A percentile compares a stretch with the other conserved stretches of the same genome.
phyloP scores from a whole-genome alignment of 495 filamentous ascomycete genomes.

The Evansstolkia leycettana region DNA sequence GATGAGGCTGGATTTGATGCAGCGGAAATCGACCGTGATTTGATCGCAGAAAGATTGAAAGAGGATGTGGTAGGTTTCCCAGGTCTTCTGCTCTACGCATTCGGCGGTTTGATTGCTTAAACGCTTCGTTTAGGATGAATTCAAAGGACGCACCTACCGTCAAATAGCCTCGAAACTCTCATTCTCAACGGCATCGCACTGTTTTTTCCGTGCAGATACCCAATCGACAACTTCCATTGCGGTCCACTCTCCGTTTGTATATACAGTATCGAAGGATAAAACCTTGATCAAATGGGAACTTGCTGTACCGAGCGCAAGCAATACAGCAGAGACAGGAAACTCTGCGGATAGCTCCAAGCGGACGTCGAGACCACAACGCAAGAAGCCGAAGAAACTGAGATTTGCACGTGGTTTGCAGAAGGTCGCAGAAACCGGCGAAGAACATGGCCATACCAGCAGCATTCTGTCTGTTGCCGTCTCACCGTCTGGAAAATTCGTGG shows the following conservation, averaged over 20 bases:
- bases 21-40: constrained; percentile 78
- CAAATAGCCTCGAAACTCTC: constrained; percentile 58
- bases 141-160: constrained; percentile 81
- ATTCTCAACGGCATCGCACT: constrained; percentile 47
- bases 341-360: constrained; percentile 48
- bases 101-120: constrained; percentile 3
- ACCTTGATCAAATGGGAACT: constrained; percentile 81
- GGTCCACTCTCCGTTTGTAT: constrained; percentile 62
- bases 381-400: constrained; percentile 56
- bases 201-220: constrained; percentile 65
- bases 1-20: constrained; percentile 81
- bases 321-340: constrained; percentile 28
- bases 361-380: constrained; percentile 48
- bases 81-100: not conserved
- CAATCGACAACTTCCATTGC: constrained; percentile 70
- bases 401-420: constrained; percentile 53
- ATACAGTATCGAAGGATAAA: constrained; percentile 78
- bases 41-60: constrained; percentile 79
- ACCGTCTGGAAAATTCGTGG: constrained; percentile 78
- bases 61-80: constrained; percentile 59
- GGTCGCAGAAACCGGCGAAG: constrained; percentile 46
- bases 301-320: constrained; percentile 22
- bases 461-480: constrained; percentile 81
- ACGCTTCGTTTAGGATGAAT: constrained; percentile 46
- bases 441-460: constrained; percentile 59